A percentile compares a stretch with the other conserved stretches of the same genome.
Evolutionary conservation across 352 stramenopile genomes (phyloP).

Genomic region (Phytophthora litchii): DNA sequence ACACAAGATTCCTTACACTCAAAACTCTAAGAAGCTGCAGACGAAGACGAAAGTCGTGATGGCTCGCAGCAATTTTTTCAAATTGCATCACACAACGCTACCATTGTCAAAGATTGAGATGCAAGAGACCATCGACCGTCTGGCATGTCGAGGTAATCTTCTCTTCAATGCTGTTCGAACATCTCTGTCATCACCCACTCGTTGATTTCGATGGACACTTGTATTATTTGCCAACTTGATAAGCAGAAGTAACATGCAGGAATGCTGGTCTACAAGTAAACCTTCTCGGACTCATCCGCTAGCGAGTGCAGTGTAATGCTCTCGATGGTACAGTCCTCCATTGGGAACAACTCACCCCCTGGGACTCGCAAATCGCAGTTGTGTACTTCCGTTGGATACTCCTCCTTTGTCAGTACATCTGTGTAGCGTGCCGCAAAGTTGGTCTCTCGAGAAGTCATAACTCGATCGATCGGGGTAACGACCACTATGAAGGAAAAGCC

Average conservation of each 20-base stretch:
- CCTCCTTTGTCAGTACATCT: conserved; percentile 40
- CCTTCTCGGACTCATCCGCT: conserved; percentile 24
- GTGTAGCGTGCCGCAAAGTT: conserved; percentile 43
- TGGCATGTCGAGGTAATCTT: conserved; percentile 31
- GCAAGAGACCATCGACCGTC: conserved; percentile 32
- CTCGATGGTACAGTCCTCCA: conserved; percentile 54
- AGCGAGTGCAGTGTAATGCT: conserved; percentile 38
- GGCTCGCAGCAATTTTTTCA: conserved; percentile 42
- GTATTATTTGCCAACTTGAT: not conserved
- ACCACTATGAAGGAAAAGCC: conserved; percentile 33
- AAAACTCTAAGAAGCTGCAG: conserved; percentile 18
- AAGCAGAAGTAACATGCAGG: not conserved
- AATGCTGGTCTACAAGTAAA: conserved; percentile 12
- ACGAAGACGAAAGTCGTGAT: conserved; percentile 42
- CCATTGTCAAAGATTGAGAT: conserved; percentile 32
- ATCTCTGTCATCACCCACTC: conserved; percentile 3
- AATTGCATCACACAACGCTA: conserved; percentile 34
- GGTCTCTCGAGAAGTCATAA: conserved; percentile 34
- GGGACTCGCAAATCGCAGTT: conserved; percentile 33
- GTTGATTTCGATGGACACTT: not conserved
- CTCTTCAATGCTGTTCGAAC: conserved; percentile 31
- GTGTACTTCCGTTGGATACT: conserved; percentile 46
- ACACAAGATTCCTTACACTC: conserved; percentile 7
- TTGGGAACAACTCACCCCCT: conserved; percentile 26
- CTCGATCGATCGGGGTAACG: conserved; percentile 35